A percentile compares a stretch with the other conserved stretches of the same genome.
phyloP scores from a whole-genome alignment of 1,139 yeast genomes.

The Yamadazyma triangularis region DNA sequence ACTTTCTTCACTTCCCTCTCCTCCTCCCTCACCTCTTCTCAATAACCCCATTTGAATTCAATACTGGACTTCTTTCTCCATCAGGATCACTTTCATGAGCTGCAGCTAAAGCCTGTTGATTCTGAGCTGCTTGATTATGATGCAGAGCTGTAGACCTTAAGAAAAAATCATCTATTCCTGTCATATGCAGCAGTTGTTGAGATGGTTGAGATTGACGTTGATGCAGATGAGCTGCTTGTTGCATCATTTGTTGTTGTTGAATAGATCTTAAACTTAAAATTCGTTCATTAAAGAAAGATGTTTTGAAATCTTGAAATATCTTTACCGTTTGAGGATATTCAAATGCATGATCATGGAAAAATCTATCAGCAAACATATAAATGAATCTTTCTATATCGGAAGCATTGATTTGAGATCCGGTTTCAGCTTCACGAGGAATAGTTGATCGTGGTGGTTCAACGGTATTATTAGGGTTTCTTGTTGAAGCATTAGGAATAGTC shows the following conservation, averaged over 20 bases:
- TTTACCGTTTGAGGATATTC: slow-evolving; percentile 48
- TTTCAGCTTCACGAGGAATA: not conserved
- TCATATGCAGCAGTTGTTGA: slow-evolving; percentile 11
- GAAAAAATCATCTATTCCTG: slow-evolving; percentile 35
- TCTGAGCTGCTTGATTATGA: slow-evolving; percentile 2
- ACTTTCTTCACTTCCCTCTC: too few species aligned
- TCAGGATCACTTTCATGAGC: slow-evolving; percentile 21
- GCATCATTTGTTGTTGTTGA: slow-evolving; percentile 14
- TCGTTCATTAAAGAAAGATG: slow-evolving; percentile 47
- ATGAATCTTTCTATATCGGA: slow-evolving; percentile 46
- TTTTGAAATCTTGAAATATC: slow-evolving; percentile 47
- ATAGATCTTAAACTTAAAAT: slow-evolving; percentile 30
- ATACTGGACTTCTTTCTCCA: slow-evolving; percentile 20
- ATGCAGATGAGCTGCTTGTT: slow-evolving; percentile 3
- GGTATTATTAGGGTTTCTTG: not conserved
- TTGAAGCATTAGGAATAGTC: slow-evolving; percentile 4
- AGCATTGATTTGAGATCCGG: slow-evolving; percentile 21
- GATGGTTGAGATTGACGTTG: slow-evolving; percentile 18
- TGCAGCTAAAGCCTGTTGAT: slow-evolving; percentile 14
- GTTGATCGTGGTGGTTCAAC: not conserved
- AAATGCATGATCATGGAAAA: slow-evolving; percentile 40
- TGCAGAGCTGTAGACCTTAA: slow-evolving; percentile 12
- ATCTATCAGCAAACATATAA: slow-evolving; percentile 45
- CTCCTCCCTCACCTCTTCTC: too few species aligned
- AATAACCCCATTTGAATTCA: not conserved